Percentiles rank a stretch among this genome's conserved stretches.
These are phyloP conservation scores for Phaeosphaeriaceae sp. DNA, from an alignment of 2,329 filamentous ascomycete species.

Conservation along the genomic window DNA sequence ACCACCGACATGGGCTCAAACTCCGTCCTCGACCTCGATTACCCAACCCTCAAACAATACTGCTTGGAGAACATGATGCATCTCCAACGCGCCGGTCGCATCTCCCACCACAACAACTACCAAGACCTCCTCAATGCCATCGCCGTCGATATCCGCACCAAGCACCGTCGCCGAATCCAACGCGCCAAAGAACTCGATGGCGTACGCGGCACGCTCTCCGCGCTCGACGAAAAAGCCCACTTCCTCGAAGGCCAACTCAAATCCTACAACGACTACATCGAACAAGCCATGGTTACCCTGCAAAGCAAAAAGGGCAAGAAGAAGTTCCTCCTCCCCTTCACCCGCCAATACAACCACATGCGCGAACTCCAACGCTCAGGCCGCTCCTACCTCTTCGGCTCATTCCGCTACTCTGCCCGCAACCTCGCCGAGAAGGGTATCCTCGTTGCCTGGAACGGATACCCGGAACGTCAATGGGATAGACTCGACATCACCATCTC, in stretches of 20 bases:
- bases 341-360: conserved; percentile 98
- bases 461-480: conserved; percentile 83
- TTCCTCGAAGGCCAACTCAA: conserved; percentile 96
- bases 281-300: conserved; percentile 95
- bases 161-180: conserved; percentile 91
- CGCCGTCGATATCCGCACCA: conserved; percentile 94
- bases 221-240: conserved; percentile 83
- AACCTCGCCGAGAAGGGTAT: conserved; percentile 92
- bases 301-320: conserved; percentile 98
- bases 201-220: conserved; percentile 76
- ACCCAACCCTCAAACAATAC: conserved; percentile 90
- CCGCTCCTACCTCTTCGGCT: conserved; percentile 95
- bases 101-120: conserved; percentile 87
- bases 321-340: conserved; percentile 93
- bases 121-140: conserved; percentile 98
- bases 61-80: conserved; percentile 93
- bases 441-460: conserved; percentile 88
- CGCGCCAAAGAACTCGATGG: conserved; percentile 89
- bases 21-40: conserved; percentile 84
- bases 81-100: conserved; percentile 85
- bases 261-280: conserved; percentile 98
- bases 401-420: conserved; percentile 94
- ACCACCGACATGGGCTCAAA: conserved; percentile 57
- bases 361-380: conserved; percentile 91
- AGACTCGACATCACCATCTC: conserved; percentile 94